A percentile compares a stretch with the other conserved stretches of the same genome.
Conservation (phyloP, 2,329 filamentous ascomycete genomes). For the Aspergillus ochraceoroseus region DNA sequence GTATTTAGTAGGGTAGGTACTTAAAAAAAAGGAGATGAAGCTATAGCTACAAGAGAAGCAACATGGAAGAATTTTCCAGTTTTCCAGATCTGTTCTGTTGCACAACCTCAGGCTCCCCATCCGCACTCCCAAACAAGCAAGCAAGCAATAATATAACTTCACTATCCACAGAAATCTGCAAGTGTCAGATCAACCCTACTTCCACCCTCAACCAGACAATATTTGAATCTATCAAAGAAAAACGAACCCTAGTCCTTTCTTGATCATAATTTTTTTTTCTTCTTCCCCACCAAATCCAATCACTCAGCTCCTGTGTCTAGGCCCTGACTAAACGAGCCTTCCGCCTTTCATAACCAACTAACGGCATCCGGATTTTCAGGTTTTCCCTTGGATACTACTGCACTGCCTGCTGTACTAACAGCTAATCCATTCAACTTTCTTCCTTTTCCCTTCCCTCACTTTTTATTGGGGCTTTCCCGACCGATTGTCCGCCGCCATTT, state of each 20-base stretch:
- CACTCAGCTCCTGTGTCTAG: neutral
- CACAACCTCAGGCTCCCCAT: no score
- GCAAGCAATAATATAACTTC: no score
- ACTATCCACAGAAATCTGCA: no score
- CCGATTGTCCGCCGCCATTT: constrained; percentile 10
- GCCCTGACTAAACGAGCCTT: constrained; percentile 8
- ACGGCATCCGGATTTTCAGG: constrained; percentile 5
- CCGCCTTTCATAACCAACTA: constrained; percentile 3
- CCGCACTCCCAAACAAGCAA: no score
- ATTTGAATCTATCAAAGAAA: no score
- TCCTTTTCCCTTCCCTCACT: constrained; percentile 3
- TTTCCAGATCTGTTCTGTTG: no score
- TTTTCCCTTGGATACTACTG: constrained; percentile 3
- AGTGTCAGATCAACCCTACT: no score
- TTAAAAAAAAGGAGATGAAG: no score
- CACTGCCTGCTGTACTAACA: neutral
- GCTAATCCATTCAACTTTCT: neutral
- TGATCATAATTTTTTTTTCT: neutral
- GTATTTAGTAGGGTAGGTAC: no score
- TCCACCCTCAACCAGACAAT: no score
- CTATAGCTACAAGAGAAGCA: no score
- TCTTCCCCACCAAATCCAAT: neutral
- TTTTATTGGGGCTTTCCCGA: constrained; percentile 6
- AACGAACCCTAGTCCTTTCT: neutral
- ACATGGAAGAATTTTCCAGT: no score